Conservation (phyloP, 2,329 filamentous ascomycete species). For the Aulographum hederae region DNA sequence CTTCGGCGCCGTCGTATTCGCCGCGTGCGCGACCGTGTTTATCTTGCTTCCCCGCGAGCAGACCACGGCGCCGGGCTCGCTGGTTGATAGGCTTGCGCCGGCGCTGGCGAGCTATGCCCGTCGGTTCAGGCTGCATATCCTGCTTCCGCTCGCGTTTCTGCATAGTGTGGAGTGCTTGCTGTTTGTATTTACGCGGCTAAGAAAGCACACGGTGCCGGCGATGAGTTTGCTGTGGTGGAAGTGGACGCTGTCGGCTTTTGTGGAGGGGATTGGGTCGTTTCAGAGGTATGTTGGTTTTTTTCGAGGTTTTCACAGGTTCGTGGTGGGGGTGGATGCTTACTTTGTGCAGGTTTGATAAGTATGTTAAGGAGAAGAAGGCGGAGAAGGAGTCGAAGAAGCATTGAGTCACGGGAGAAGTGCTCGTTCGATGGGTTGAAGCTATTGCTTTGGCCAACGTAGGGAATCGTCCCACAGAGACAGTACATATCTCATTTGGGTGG, state of each 20-base stretch:
- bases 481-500: no score
- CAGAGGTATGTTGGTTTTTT: slow-evolving; percentile 14
- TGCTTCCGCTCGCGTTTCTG: slow-evolving; percentile 35
- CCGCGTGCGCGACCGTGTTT: background rate
- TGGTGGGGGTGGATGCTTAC: background rate
- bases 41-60: background rate
- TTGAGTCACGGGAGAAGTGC: no score
- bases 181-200: slow-evolving; percentile 27
- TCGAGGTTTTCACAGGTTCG: background rate
- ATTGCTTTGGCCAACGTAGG: no score
- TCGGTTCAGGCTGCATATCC: background rate
- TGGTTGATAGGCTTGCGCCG: background rate
- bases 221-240: slow-evolving; percentile 31
- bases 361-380: background rate
- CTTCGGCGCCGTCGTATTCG: slow-evolving; percentile 8
- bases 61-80: background rate
- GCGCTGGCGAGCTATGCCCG: background rate
- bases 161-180: slow-evolving; percentile 45
- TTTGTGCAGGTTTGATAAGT: background rate
- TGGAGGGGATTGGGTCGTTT: slow-evolving; percentile 34
- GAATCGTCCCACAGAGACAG: no score
- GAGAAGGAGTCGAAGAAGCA: background rate
- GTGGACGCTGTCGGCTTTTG: slow-evolving; percentile 32
- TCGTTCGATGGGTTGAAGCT: no score
- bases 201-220: slow-evolving; percentile 31